phyloP scores from a whole-genome alignment of 1,284 basidiomycete species.

The Vanrija humicola region DNA sequence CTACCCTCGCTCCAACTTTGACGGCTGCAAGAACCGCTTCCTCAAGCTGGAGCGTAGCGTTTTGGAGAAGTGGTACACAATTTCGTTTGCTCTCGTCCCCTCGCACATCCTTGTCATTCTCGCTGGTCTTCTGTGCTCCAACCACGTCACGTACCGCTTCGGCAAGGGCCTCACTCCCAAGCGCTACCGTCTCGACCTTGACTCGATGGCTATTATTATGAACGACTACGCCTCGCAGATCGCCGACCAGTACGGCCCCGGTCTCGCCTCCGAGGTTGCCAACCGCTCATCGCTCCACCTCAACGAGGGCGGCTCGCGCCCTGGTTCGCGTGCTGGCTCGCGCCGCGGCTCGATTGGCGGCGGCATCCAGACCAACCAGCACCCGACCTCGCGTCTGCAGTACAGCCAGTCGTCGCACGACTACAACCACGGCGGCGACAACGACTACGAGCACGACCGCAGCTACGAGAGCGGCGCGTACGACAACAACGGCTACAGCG shows the following conservation, averaged over 20 bases:
- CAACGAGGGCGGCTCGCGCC: constrained; percentile 6
- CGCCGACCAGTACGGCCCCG: constrained; percentile 45
- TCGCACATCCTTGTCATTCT: constrained; percentile 63
- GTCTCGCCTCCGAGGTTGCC: constrained; percentile 41
- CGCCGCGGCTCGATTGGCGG: constrained; percentile 10
- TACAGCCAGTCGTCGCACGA: not conserved
- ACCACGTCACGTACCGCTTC: constrained; percentile 70
- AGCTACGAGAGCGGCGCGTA: not conserved
- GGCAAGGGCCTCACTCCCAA: constrained; percentile 74
- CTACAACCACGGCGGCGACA: constrained; percentile 2
- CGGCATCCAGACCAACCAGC: constrained; percentile 2
- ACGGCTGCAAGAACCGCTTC: constrained; percentile 66
- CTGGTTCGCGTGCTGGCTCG: constrained; percentile 11
- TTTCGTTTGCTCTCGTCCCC: constrained; percentile 63
- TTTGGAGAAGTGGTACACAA: constrained; percentile 57
- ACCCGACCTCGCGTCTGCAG: constrained; percentile 1
- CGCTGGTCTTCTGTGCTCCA: constrained; percentile 62
- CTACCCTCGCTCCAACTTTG: constrained; percentile 60
- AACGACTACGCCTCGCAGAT: constrained; percentile 61
- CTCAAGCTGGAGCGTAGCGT: constrained; percentile 59
- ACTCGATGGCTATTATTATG: constrained; percentile 67
- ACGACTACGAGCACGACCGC: constrained; percentile 11
- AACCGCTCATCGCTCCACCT: constrained; percentile 38
- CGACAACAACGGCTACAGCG: too few species aligned
- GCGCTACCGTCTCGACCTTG: constrained; percentile 62